Conservation (phyloP, 2,329 filamentous ascomycete species). For the Dichotomopilus funicola region DNA sequence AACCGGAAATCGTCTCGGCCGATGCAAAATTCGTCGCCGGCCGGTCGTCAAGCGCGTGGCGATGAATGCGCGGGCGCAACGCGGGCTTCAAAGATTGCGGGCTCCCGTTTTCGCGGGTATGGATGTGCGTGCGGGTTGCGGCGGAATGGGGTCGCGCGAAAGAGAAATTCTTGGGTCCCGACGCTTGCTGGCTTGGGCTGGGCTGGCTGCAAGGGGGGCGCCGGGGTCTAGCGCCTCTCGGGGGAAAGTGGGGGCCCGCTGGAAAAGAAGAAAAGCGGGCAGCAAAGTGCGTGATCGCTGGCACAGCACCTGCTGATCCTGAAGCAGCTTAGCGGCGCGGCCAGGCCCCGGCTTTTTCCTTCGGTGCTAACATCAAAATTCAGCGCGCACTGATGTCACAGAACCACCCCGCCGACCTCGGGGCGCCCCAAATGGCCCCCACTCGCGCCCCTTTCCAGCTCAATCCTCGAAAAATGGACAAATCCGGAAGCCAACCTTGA, state of each 20-base stretch:
- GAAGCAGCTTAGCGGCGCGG: conserved; percentile 19
- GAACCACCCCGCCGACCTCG: conserved; percentile 3
- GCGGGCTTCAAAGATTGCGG: too few species aligned
- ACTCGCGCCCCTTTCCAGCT: background rate
- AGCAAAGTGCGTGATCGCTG: conserved; percentile 23
- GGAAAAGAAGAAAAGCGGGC: conserved; percentile 18
- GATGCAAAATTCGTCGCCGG: background rate
- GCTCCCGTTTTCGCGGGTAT: background rate
- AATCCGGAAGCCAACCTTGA: background rate
- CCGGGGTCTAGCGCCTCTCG: too few species aligned
- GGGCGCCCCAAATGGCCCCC: background rate
- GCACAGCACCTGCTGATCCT: conserved; percentile 9
- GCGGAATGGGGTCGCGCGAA: conserved; percentile 14
- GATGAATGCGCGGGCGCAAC: too few species aligned
- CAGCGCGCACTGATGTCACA: conserved; percentile 20
- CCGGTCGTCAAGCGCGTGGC: background rate
- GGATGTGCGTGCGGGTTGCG: conserved; percentile 4
- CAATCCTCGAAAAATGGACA: too few species aligned
- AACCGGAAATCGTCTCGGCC: conserved; percentile 5
- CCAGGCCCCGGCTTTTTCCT: conserved; percentile 17
- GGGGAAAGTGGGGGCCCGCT: conserved; percentile 17
- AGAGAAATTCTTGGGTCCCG: conserved; percentile 19
- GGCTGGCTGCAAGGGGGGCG: too few species aligned
- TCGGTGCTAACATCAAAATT: conserved; percentile 15
- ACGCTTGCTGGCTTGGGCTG: conserved; percentile 10